Conservation (phyloP, 2,329 filamentous ascomycete genomes). For the Ilyonectria sp. region DNA sequence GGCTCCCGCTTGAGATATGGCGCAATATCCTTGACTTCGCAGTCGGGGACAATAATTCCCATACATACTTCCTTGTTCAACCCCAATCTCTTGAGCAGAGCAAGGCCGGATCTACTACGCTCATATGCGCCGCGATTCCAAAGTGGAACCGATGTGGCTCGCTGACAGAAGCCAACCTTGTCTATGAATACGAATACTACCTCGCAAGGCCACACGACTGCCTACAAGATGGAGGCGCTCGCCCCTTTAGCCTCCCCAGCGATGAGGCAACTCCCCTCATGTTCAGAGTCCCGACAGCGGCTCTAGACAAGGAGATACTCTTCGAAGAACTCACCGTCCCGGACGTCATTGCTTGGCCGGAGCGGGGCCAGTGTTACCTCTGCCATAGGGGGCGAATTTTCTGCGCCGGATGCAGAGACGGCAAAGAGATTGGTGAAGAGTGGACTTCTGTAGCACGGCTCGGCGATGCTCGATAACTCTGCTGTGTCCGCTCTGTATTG, state of each 20-base stretch:
- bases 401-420: slow-evolving; percentile 5
- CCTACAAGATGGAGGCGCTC: neutral
- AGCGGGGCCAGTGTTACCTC: neutral
- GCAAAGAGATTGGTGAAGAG: neutral
- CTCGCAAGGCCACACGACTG: slow-evolving; percentile 8
- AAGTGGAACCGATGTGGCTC: neutral
- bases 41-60: neutral
- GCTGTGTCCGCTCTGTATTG: slow-evolving; percentile 9
- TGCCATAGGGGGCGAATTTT: neutral
- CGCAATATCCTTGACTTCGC: slow-evolving; percentile 3
- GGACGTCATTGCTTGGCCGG: slow-evolving; percentile 12
- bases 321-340: slow-evolving; percentile 20
- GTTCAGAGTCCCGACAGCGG: neutral
- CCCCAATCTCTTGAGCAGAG: slow-evolving; percentile 14
- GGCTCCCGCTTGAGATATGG: slow-evolving; percentile 22
- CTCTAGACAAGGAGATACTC: slow-evolving; percentile 6
- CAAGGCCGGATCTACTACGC: slow-evolving; percentile 3
- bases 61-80: slow-evolving; percentile 7
- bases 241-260: slow-evolving; percentile 7
- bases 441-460: neutral
- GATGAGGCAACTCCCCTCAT: neutral
- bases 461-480: neutral
- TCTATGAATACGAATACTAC: slow-evolving; percentile 1
- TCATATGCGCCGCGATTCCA: slow-evolving; percentile 6
- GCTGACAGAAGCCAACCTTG: neutral